phyloP scores from a whole-genome alignment of 2,329 filamentous ascomycete genomes.

The Cadophora gregata region DNA sequence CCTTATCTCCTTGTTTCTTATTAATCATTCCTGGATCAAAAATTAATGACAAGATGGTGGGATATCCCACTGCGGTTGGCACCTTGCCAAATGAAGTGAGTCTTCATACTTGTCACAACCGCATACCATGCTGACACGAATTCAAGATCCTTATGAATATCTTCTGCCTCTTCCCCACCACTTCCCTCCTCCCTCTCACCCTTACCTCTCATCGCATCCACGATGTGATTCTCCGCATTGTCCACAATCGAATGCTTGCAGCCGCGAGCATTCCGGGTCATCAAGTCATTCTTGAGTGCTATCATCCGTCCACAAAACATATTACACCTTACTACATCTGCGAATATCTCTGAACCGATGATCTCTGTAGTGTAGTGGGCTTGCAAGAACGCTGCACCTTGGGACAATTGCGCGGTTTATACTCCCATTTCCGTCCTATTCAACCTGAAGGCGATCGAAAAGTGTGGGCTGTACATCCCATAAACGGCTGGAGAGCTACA shows the following conservation, averaged over 20 bases:
- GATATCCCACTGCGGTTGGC: slow-evolving; percentile 5
- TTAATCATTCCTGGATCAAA: neutral
- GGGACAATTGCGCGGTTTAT: slow-evolving; percentile 24
- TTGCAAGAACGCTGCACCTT: slow-evolving; percentile 12
- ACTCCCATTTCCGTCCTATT: slow-evolving; percentile 32
- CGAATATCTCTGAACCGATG: slow-evolving; percentile 63
- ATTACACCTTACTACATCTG: slow-evolving; percentile 75
- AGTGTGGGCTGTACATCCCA: slow-evolving; percentile 31
- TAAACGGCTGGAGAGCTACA: slow-evolving; percentile 46
- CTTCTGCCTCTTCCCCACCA: slow-evolving; percentile 54
- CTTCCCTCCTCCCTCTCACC: slow-evolving; percentile 59
- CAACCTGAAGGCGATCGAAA: slow-evolving; percentile 29
- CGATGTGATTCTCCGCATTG: slow-evolving; percentile 64
- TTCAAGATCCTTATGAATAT: slow-evolving; percentile 56
- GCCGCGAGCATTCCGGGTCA: slow-evolving; percentile 63
- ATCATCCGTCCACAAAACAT: slow-evolving; percentile 71
- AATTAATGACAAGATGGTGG: slow-evolving; percentile 12
- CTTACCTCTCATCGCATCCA: slow-evolving; percentile 67
- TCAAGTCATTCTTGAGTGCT: slow-evolving; percentile 77
- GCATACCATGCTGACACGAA: neutral
- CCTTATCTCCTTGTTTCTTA: slow-evolving; percentile 12
- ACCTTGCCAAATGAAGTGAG: slow-evolving; percentile 23
- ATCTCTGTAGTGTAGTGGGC: neutral
- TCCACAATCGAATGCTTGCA: slow-evolving; percentile 67
- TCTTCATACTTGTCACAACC: neutral